phyloP scores from a whole-genome alignment of 2,329 filamentous ascomycete species.

The Xylaria sp. region DNA sequence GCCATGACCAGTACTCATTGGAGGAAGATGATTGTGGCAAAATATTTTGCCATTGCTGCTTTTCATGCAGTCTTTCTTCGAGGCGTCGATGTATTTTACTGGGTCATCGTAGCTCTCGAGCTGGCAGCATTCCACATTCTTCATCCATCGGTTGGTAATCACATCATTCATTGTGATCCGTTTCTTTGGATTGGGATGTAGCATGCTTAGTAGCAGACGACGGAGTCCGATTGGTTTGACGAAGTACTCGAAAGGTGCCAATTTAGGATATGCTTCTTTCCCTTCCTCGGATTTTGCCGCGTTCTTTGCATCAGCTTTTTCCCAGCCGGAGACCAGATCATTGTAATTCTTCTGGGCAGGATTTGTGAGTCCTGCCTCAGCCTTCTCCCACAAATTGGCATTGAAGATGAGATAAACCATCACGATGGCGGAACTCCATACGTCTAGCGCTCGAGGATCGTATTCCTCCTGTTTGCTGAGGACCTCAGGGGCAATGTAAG shows the following conservation, averaged over 20 bases:
- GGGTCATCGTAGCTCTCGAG: constrained; percentile 73
- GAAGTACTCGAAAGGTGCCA: constrained; percentile 70
- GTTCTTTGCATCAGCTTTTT: constrained; percentile 70
- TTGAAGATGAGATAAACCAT: constrained; percentile 81
- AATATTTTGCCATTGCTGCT: constrained; percentile 62
- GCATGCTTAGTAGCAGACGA: constrained; percentile 80
- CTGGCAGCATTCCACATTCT: constrained; percentile 81
- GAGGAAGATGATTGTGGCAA: constrained; percentile 68
- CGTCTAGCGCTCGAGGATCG: constrained; percentile 82
- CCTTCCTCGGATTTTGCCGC: constrained; percentile 47
- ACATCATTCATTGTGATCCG: constrained; percentile 77
- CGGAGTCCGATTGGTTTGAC: constrained; percentile 75
- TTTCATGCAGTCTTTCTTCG: constrained; percentile 61
- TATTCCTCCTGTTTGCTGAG: constrained; percentile 71
- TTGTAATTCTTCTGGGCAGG: constrained; percentile 67
- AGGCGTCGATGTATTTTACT: constrained; percentile 68
- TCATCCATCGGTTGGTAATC: constrained; percentile 76
- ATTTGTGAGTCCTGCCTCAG: constrained; percentile 55
- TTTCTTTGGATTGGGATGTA: constrained; percentile 78
- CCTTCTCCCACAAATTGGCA: constrained; percentile 78
- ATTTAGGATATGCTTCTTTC: constrained; percentile 73
- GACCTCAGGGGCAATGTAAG: constrained; percentile 90
- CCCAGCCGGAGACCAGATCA: constrained; percentile 73
- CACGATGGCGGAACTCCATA: constrained; percentile 87
- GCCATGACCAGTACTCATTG: constrained; percentile 57